phyloP scores from a whole-genome alignment of 345 rosid genomes.

The Eucalyptus shirleyi region DNA sequence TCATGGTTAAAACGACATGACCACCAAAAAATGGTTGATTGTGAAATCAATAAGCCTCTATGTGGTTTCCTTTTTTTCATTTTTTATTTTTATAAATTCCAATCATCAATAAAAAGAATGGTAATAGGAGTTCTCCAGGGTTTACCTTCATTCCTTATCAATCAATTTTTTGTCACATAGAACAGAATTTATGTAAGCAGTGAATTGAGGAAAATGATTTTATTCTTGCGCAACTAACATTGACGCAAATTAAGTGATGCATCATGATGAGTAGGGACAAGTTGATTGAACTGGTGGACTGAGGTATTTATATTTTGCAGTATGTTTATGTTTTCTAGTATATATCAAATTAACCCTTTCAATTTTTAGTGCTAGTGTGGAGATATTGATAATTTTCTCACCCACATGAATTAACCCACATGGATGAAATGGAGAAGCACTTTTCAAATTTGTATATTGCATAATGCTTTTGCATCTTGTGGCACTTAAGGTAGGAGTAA shows the following conservation, averaged over 20 bases:
- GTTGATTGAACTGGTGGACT: not conserved
- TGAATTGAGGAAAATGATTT: not conserved
- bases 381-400: not conserved
- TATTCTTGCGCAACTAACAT: not conserved
- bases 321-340: not conserved
- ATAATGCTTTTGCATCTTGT: not conserved
- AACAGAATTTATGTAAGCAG: not conserved
- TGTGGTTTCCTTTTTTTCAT: not conserved
- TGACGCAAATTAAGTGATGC: not conserved
- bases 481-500: not conserved
- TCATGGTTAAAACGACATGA: not conserved
- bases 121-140: not conserved
- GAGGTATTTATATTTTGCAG: not conserved
- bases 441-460: not conserved
- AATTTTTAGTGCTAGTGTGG: not conserved
- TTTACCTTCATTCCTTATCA: not conserved
- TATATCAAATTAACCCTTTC: not conserved
- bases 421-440: not conserved
- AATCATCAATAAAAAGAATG: not conserved
- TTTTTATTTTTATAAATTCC: not conserved
- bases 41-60: not conserved
- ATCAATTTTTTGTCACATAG: not conserved
- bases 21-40: not conserved
- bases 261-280: not conserved
- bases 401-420: not conserved